Evolutionary conservation across 2,329 filamentous ascomycete genomes (phyloP), one percentile per base, ranked within the genome.

Genomic region (Epichloe brachyelytri): DNA sequence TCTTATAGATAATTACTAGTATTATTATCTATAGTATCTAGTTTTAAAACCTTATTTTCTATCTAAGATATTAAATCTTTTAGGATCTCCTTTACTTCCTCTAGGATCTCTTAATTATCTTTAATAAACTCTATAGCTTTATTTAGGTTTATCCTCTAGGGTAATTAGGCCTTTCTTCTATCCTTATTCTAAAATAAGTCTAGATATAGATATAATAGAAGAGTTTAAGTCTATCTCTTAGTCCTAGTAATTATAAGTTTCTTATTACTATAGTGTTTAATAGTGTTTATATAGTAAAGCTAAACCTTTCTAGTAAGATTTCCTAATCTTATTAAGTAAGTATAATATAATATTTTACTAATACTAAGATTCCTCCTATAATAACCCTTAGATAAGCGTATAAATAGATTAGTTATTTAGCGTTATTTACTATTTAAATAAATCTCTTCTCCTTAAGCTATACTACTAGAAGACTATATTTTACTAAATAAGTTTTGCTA

Each of bases 341-440:
- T 1, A 20, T 20, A 20, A 20, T 20, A 20, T 4, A 20, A 20
- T 20, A 20, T 4, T 4, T 20, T 4, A 20, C 20, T 20, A 20
- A 1, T 3, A 3, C 4, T 20, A 20, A 20, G 1, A 20, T 20
- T 20, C 3, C 3, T 4, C 4, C 3, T 1, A 2, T 19, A n/a
- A 40, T 14, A 7, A 40, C 10, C 4, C 15, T 11, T n/a, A 40
- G n/a, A 40, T 40, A 40, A 3, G n/a, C 10, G 4, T 11, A 40
- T 14, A 19, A 2, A 40, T 15, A n/a, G 1, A 40, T 19, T 19
- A n/a, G 4, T 1, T 40, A 19, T 17, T 11, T 19, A 4, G 6
- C 1, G 1, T 40, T 40, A 19, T 40, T 40, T 40, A 3, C 38
- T 19, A 40, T 40, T 1, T 19, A 19, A n/a, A 40, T 4, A 5